Conservation (phyloP, 1,284 basidiomycete species). For the Ustilago esculenta region DNA sequence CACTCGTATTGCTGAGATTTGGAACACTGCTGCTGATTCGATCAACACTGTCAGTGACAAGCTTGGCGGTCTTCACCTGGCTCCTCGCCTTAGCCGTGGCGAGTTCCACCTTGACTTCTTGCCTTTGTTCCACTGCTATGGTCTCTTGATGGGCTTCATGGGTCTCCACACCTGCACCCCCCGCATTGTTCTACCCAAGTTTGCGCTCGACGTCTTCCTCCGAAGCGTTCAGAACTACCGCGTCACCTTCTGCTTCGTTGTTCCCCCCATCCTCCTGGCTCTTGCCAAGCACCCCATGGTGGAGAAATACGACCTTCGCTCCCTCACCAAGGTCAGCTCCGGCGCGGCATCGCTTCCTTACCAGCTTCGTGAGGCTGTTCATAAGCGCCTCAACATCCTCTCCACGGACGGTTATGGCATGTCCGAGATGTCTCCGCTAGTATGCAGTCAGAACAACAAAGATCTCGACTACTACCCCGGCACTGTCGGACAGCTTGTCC, state of each 20-base stretch:
- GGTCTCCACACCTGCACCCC: conserved; percentile 63
- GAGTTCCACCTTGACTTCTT: conserved; percentile 63
- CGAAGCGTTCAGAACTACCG: conserved; percentile 48
- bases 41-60: conserved; percentile 35
- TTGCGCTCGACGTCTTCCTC: conserved; percentile 59
- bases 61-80: conserved; percentile 27
- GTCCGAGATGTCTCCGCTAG: conserved; percentile 65
- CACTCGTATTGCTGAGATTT: conserved; percentile 39
- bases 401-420: conserved; percentile 65
- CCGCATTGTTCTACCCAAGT: conserved; percentile 53
- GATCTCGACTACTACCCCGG: conserved; percentile 50
- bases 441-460: conserved; percentile 55
- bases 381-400: conserved; percentile 50
- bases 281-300: conserved; percentile 57
- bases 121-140: conserved; percentile 66
- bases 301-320: conserved; percentile 56
- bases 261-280: conserved; percentile 63
- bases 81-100: conserved; percentile 33
- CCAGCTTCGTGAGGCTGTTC: conserved; percentile 52
- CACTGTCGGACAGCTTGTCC: conserved; percentile 57
- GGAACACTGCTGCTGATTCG: conserved; percentile 44
- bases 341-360: conserved; percentile 58
- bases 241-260: conserved; percentile 64
- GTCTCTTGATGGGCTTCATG: conserved; percentile 59
- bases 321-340: conserved; percentile 58